Evolutionary conservation across 306 rosid species (phyloP).

Genomic region (Betula pendula): DNA sequence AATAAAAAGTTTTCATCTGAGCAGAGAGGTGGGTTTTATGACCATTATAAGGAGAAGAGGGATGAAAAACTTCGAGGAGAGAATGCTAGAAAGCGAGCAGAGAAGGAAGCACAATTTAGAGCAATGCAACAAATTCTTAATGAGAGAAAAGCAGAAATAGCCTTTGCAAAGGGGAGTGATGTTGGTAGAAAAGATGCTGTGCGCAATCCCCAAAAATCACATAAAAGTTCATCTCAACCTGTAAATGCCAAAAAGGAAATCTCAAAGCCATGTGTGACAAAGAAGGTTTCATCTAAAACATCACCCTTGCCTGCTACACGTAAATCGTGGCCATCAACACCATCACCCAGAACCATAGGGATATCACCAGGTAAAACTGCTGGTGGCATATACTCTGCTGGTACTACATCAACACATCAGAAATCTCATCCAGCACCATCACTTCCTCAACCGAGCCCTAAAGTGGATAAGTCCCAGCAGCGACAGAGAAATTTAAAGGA

Average conservation of each 20-base stretch:
- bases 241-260: slow-evolving; percentile 56
- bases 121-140: slow-evolving; percentile 67
- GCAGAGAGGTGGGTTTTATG: slow-evolving; percentile 76
- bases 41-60: slow-evolving; percentile 80
- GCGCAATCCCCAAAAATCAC: slow-evolving; percentile 55
- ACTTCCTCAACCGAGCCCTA: slow-evolving; percentile 47
- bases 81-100: slow-evolving; percentile 56
- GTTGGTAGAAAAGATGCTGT: slow-evolving; percentile 44
- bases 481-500: slow-evolving; percentile 65
- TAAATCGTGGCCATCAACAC: slow-evolving; percentile 86
- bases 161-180: slow-evolving; percentile 46
- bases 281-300: slow-evolving; percentile 53
- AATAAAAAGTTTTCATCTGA: slow-evolving; percentile 53
- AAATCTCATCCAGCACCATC: slow-evolving; percentile 49
- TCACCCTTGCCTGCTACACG: slow-evolving; percentile 73
- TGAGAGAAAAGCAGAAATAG: slow-evolving; percentile 72
- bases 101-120: slow-evolving; percentile 63
- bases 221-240: slow-evolving; percentile 50
- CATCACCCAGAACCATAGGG: slow-evolving; percentile 58
- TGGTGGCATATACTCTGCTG: slow-evolving; percentile 51
- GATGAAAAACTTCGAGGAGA: slow-evolving; percentile 75
- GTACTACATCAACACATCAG: slow-evolving; percentile 57
- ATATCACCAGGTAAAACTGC: slow-evolving; percentile 61
- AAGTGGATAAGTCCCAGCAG: slow-evolving; percentile 54
- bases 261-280: slow-evolving; percentile 48